These are phyloP conservation scores for Xylariaceae sp. DNA, from an alignment of 2,329 filamentous ascomycete species.

Conservation along the genomic window DNA sequence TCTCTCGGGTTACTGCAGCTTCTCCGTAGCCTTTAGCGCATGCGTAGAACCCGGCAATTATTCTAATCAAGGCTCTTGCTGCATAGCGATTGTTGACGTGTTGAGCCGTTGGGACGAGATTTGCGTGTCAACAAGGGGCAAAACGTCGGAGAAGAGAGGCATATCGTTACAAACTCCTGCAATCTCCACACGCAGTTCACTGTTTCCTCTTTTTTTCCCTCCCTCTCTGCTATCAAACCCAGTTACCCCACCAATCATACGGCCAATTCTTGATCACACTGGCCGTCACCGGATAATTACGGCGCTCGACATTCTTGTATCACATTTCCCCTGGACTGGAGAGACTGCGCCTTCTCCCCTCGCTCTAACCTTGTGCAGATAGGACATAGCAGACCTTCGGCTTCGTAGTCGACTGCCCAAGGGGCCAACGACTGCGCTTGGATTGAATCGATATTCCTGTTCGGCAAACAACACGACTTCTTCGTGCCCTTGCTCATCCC, in stretches of 20 bases:
- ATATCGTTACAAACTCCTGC: conserved; percentile 3
- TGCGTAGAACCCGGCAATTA: not conserved
- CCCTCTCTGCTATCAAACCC: conserved; percentile 14
- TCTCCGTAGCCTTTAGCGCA: too few species aligned
- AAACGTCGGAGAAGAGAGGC: conserved; percentile 14
- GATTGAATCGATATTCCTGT: too few species aligned
- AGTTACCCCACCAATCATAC: conserved; percentile 12
- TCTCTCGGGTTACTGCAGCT: too few species aligned
- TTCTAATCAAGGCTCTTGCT: not conserved
- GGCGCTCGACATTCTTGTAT: conserved; percentile 18
- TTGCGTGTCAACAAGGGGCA: conserved; percentile 2
- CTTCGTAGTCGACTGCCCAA: too few species aligned
- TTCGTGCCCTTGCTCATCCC: conserved; percentile 15
- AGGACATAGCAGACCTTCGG: too few species aligned
- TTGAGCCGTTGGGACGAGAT: too few species aligned
- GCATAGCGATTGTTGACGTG: not conserved
- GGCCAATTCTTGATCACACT: conserved; percentile 5
- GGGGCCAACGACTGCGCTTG: too few species aligned
- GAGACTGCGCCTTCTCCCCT: too few species aligned
- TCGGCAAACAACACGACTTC: too few species aligned
- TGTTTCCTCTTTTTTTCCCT: conserved; percentile 7
- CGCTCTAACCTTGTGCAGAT: too few species aligned
- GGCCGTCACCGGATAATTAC: conserved; percentile 19
- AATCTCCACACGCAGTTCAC: conserved; percentile 14
- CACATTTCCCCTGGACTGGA: conserved; percentile 9